Percentiles rank a stretch among this genome's conserved stretches.
These are phyloP conservation scores for Neurospora hispaniola DNA, from an alignment of 495 filamentous ascomycete species.

Conservation along the genomic window DNA sequence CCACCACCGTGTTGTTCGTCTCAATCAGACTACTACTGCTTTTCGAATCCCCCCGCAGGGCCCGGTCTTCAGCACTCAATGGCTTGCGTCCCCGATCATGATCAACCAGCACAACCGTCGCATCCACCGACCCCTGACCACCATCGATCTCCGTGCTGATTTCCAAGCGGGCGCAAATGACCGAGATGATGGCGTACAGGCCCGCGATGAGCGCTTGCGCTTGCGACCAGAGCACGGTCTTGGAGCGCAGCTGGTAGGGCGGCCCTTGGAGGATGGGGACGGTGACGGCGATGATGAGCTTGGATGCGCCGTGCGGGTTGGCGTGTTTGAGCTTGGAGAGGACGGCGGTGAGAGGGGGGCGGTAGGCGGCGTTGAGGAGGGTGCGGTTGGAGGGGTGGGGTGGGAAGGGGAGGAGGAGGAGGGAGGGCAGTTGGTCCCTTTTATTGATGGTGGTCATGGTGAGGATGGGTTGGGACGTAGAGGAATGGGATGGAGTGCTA, in stretches of 20 bases:
- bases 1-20: slow-evolving; percentile 42
- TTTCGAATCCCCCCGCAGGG: slow-evolving; percentile 15
- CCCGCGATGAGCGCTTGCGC: slow-evolving; percentile 62
- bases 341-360: slow-evolving; percentile 38
- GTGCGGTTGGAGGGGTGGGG: slow-evolving; percentile 33
- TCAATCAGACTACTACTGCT: slow-evolving; percentile 9
- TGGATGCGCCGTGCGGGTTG: slow-evolving; percentile 23
- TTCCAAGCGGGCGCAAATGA: slow-evolving; percentile 49
- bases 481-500: neutral
- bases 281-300: slow-evolving; percentile 44
- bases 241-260: slow-evolving; percentile 29
- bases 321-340: slow-evolving; percentile 30
- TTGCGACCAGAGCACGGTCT: slow-evolving; percentile 43
- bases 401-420: slow-evolving; percentile 48
- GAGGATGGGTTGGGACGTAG: neutral
- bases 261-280: slow-evolving; percentile 39
- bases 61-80: slow-evolving; percentile 8
- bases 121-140: slow-evolving; percentile 63
- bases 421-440: slow-evolving; percentile 29
- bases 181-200: slow-evolving; percentile 66
- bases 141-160: slow-evolving; percentile 48
- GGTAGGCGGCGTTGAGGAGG: slow-evolving; percentile 46
- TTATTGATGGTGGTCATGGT: slow-evolving; percentile 4
- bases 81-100: slow-evolving; percentile 27
- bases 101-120: slow-evolving; percentile 62